A percentile compares a stretch with the other conserved stretches of the same genome.
phyloP scores from a whole-genome alignment of 176 grass and related monocot species.

The Avena sativa region DNA sequence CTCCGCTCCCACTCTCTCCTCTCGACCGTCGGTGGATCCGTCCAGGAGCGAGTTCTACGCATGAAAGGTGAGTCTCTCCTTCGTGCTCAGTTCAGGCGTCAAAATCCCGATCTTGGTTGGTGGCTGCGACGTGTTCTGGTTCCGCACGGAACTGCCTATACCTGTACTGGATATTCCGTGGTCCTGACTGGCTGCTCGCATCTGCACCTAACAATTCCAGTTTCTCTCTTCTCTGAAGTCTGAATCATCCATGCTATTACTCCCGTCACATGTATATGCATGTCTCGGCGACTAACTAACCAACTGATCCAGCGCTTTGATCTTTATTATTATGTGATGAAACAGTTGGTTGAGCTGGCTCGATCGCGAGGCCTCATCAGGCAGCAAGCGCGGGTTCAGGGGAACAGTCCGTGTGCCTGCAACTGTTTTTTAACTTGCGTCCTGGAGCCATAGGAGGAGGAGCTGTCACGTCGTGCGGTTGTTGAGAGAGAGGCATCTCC shows the following conservation, averaged over 20 bases:
- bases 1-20: background rate
- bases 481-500: constrained; percentile 38
- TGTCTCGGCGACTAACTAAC: constrained; percentile 36
- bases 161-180: background rate
- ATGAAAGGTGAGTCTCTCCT: constrained; percentile 39
- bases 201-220: constrained; percentile 46
- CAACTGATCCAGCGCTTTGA: constrained; percentile 17
- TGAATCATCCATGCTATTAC: background rate
- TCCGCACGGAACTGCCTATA: constrained; percentile 34
- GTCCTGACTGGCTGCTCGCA: constrained; percentile 19
- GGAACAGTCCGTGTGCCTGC: constrained; percentile 22
- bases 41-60: background rate
- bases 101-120: constrained; percentile 12
- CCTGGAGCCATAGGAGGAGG: background rate
- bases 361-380: background rate
- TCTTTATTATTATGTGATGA: constrained; percentile 5
- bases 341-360: constrained; percentile 35
- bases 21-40: background rate
- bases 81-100: background rate
- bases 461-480: constrained; percentile 43
- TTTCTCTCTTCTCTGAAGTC: background rate
- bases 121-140: constrained; percentile 25
- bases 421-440: background rate
- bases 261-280: background rate
- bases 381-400: constrained; percentile 17